A percentile compares a stretch with the other conserved stretches of the same genome.
phyloP scores from a whole-genome alignment of 306 rosid species.

The Corylus avellana region DNA sequence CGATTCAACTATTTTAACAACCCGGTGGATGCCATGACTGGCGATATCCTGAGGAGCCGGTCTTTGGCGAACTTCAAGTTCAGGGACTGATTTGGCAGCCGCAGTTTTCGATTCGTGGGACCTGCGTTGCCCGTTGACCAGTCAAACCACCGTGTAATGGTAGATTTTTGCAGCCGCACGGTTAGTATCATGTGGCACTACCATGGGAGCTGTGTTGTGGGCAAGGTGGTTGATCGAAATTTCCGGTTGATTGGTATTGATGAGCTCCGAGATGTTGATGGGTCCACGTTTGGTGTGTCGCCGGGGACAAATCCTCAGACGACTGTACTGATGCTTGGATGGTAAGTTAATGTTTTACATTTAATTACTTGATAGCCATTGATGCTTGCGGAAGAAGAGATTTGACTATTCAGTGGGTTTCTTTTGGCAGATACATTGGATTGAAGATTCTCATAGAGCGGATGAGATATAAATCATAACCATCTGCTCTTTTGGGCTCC shows the following conservation, averaged over 20 bases:
- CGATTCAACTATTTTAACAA: conserved; percentile 78
- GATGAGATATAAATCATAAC: conserved; percentile 14
- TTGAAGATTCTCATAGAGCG: conserved; percentile 47
- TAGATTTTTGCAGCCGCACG: conserved; percentile 68
- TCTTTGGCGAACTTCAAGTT: conserved; percentile 67
- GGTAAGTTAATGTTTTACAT: conserved; percentile 30
- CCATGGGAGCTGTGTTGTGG: conserved; percentile 86
- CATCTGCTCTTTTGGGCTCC: too few species aligned
- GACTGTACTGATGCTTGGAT: conserved; percentile 84
- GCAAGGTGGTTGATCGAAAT: conserved; percentile 73
- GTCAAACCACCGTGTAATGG: conserved; percentile 43
- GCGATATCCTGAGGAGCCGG: conserved; percentile 52
- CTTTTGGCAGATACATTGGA: conserved; percentile 58
- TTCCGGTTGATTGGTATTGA: conserved; percentile 52
- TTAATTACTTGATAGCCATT: neutral
- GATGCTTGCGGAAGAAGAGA: neutral
- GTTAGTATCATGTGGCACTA: conserved; percentile 95
- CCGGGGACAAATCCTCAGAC: conserved; percentile 99
- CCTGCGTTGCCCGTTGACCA: conserved; percentile 65
- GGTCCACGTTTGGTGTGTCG: conserved; percentile 70
- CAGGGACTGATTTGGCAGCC: conserved; percentile 53
- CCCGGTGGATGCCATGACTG: conserved; percentile 57
- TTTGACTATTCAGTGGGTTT: conserved; percentile 11
- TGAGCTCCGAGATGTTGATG: conserved; percentile 76
- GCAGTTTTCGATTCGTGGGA: conserved; percentile 70